These are phyloP conservation scores for Zopfia rhizophila DNA, from an alignment of 2,329 filamentous ascomycete species.

Conservation along the genomic window DNA sequence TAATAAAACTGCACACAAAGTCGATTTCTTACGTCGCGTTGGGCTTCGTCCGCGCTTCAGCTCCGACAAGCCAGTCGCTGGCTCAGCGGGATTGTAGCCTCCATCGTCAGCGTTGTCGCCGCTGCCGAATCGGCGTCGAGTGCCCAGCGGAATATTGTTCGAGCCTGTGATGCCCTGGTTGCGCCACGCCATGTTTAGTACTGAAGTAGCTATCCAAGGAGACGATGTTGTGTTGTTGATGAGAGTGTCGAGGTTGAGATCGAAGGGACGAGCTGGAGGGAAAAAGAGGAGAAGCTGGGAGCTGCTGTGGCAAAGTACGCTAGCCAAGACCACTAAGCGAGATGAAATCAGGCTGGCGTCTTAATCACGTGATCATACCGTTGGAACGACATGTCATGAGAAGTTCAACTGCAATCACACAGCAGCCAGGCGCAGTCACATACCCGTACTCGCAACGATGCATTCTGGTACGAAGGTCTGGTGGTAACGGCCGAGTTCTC, in stretches of 20 bases:
- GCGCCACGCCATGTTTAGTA: slow-evolving; percentile 69
- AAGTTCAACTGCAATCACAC: no score
- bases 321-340: background rate
- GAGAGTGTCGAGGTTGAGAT: slow-evolving; percentile 21
- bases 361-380: no score
- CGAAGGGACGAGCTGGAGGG: slow-evolving; percentile 2
- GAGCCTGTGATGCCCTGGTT: slow-evolving; percentile 91
- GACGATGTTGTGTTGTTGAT: slow-evolving; percentile 19
- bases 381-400: no score
- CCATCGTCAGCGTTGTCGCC: slow-evolving; percentile 60
- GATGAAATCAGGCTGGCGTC: background rate
- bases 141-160: slow-evolving; percentile 96
- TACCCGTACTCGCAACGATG: no score
- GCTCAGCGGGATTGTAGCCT: slow-evolving; percentile 58
- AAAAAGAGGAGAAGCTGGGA: slow-evolving; percentile 16
- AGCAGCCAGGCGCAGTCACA: no score
- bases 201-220: slow-evolving; percentile 1
- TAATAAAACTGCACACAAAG: background rate
- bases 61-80: slow-evolving; percentile 59
- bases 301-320: no score
- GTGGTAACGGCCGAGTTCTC: no score
- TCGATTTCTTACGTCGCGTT: slow-evolving; percentile 71
- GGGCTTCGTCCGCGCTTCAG: slow-evolving; percentile 93
- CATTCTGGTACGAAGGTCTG: no score
- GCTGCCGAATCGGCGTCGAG: slow-evolving; percentile 79